Evolutionary conservation across 2,329 filamentous ascomycete species (phyloP).

Genomic region (Uncinocarpus reesii): DNA sequence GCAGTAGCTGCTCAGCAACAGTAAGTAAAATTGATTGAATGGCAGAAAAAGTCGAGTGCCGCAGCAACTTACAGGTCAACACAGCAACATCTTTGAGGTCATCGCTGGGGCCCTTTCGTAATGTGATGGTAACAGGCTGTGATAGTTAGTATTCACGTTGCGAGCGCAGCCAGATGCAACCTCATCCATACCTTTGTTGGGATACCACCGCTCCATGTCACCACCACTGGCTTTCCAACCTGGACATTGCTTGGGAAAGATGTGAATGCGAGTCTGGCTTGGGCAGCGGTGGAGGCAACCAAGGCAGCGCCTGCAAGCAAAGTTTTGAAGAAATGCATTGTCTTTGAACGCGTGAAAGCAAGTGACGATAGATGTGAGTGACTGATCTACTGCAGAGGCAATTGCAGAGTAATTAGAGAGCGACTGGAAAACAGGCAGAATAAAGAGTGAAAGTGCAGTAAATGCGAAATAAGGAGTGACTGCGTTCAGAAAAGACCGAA

Average conservation of each 20-base stretch:
- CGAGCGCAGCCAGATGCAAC: not conserved
- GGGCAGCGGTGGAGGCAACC: constrained; percentile 38
- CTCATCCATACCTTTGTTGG: constrained; percentile 20
- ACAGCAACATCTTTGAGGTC: constrained; percentile 43
- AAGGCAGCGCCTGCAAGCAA: constrained; percentile 40
- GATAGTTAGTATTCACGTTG: constrained; percentile 14
- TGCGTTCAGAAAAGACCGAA: not conserved
- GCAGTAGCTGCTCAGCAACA: constrained; percentile 27
- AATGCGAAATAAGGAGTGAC: constrained; percentile 11
- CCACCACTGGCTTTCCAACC: constrained; percentile 40
- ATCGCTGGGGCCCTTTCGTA: constrained; percentile 43
- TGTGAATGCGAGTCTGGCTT: constrained; percentile 42
- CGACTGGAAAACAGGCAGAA: too few relatives aligned
- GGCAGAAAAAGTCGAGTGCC: not conserved
- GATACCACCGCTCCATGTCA: constrained; percentile 41
- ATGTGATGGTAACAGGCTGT: constrained; percentile 45
- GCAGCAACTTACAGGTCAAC: constrained; percentile 30
- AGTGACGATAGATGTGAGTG: constrained; percentile 1
- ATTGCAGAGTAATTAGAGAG: not conserved
- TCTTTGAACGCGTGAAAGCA: constrained; percentile 18
- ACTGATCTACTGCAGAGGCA: constrained; percentile 14
- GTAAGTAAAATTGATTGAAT: constrained; percentile 1
- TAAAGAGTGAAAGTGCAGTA: constrained; percentile 17
- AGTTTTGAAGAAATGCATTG: constrained; percentile 44
- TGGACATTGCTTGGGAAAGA: constrained; percentile 40